Evolutionary conservation across 148 eudicot genomes (phyloP), one percentile per base, ranked within the genome.

Genomic region (Oxyria digyna): DNA sequence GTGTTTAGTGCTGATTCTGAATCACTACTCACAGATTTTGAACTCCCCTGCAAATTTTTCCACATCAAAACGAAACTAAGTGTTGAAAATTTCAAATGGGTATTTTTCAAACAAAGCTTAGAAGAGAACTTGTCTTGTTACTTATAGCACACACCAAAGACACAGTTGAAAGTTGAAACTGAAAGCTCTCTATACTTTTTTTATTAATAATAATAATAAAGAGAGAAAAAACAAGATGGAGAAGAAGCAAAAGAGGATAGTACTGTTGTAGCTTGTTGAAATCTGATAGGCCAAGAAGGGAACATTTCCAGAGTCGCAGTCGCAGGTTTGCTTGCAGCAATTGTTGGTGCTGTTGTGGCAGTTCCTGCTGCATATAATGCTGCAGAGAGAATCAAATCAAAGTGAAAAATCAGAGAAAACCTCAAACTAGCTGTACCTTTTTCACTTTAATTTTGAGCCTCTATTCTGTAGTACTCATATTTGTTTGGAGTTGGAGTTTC

Each of bases 271-370:
- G 27, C 75, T 46, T 87, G 88, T 66, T 87, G 91, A 80, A 80
- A 81, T 85, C 88, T 94, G 82, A 86, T 83, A 75, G 99, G 97
- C 99, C 96, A 94, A 63, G 99, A 85, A 85, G 99, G 97, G 83
- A 94, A 94, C 96, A 94, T 94, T 62, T 94, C 99, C 87, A 94
- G 86, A 67, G 99, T 94, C 31, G 98, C 92, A 72, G 98, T 95
- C 75, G 97, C 92, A 71, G 96, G 91, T 74, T 85, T 94, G 42
- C 54, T 24, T 26, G 73, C 69, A 29, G 10, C 40, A 77, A 46
- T 76, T 40, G 78, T 29, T 21, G 59, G 3, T 52, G 59, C 0
- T 52, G 15, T 21, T 21, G 59, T 0, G 20, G 64, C 24, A 26
- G 63, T 3, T 43, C 64, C 31, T 52, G 73, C 68, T 72, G 83